These are phyloP conservation scores for Nicotiana knightiana DNA, from an alignment of 257 asterid genomes.

Conservation along the genomic window DNA sequence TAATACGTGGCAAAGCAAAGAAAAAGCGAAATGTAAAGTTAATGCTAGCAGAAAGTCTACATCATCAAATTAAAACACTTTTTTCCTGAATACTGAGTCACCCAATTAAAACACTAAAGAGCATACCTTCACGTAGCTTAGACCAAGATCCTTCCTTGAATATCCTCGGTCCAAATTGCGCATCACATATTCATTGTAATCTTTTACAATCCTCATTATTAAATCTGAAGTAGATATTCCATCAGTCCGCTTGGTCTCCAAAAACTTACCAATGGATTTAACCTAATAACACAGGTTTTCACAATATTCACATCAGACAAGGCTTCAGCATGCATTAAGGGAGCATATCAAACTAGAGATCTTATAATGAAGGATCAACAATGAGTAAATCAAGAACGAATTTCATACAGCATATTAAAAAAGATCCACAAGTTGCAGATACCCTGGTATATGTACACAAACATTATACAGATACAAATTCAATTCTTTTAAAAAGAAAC, in stretches of 20 bases:
- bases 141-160: slow-evolving; percentile 59
- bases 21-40: background rate
- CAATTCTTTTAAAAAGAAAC: background rate
- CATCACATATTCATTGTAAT: slow-evolving; percentile 65
- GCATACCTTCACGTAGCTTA: slow-evolving; percentile 59
- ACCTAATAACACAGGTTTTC: slow-evolving; percentile 29
- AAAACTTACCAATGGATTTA: slow-evolving; percentile 51
- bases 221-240: slow-evolving; percentile 66
- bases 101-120: background rate
- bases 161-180: slow-evolving; percentile 70
- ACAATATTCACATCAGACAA: background rate
- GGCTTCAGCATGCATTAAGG: background rate
- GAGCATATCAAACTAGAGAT: background rate
- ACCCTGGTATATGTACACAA: background rate
- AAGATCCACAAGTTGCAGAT: background rate
- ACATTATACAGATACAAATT: background rate
- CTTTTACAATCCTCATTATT: slow-evolving; percentile 61
- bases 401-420: background rate
- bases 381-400: background rate
- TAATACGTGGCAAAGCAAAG: slow-evolving; percentile 1
- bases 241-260: slow-evolving; percentile 53
- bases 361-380: background rate
- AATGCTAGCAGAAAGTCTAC: background rate
- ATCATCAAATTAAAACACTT: background rate
- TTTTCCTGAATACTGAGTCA: background rate